These are phyloP conservation scores for Cylindrotheca closterium DNA, from an alignment of 108 stramenopile species.

Conservation along the genomic window DNA sequence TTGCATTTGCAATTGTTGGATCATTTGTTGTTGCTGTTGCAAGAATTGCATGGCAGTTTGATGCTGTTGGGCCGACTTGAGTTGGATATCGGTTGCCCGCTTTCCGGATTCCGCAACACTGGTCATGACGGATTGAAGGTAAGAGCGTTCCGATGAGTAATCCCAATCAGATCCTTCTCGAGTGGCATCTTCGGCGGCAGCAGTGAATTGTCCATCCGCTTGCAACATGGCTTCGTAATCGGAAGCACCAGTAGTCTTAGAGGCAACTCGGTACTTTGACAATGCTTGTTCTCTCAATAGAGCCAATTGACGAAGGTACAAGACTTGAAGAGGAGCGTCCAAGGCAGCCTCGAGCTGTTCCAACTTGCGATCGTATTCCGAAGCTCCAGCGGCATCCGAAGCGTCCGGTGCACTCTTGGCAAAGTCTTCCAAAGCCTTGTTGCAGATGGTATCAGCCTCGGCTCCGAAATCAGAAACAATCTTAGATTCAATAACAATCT, in stretches of 20 bases:
- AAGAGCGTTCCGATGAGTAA: conserved; percentile 79
- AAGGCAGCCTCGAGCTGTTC: conserved; percentile 84
- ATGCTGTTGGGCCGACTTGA: conserved; percentile 83
- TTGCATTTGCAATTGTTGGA: conserved; percentile 93
- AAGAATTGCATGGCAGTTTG: conserved; percentile 92
- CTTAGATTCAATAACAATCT: conserved; percentile 75
- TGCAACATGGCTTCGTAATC: conserved; percentile 96
- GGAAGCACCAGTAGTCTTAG: conserved; percentile 73
- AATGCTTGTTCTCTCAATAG: conserved; percentile 87
- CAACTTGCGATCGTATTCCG: conserved; percentile 85
- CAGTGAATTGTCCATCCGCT: conserved; percentile 86
- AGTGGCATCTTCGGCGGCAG: conserved; percentile 81
- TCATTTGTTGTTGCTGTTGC: conserved; percentile 94
- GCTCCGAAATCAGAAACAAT: conserved; percentile 75
- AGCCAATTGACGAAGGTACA: conserved; percentile 88
- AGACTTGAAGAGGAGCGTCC: conserved; percentile 89
- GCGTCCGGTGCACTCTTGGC: conserved; percentile 82
- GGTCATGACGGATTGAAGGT: conserved; percentile 81
- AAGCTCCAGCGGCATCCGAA: conserved; percentile 58
- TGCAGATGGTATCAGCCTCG: conserved; percentile 88
- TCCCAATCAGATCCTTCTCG: conserved; percentile 86
- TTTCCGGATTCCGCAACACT: conserved; percentile 79
- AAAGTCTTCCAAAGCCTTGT: conserved; percentile 88
- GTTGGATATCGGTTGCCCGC: conserved; percentile 76
- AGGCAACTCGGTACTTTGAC: conserved; percentile 73